phyloP scores from a whole-genome alignment of 306 rosid species.

The Prunus fruticosa region DNA sequence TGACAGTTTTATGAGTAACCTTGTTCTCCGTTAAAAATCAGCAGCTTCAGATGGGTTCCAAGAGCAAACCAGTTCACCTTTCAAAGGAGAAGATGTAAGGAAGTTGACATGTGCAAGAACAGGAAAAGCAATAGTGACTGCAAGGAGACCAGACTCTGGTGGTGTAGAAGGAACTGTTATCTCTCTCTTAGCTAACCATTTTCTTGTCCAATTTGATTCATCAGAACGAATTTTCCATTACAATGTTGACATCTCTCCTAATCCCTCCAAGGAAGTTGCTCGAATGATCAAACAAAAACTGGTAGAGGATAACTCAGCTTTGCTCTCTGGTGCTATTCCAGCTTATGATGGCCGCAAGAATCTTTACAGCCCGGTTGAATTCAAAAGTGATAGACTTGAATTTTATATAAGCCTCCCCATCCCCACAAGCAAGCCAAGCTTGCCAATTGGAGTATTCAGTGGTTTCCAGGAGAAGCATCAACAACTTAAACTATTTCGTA shows the following conservation, averaged over 20 bases:
- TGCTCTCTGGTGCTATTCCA: constrained; percentile 73
- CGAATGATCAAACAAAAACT: constrained; percentile 77
- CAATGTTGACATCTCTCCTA: constrained; percentile 91
- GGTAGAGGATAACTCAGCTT: constrained; percentile 52
- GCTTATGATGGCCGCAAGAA: constrained; percentile 92
- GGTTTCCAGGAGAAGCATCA: constrained; percentile 45
- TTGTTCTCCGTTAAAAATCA: constrained; percentile 27
- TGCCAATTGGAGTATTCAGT: constrained; percentile 39
- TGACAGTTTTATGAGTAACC: constrained; percentile 13
- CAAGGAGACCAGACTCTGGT: constrained; percentile 89
- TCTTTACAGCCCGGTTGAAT: constrained; percentile 84
- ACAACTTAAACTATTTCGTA: constrained; percentile 59
- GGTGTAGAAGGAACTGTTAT: constrained; percentile 86
- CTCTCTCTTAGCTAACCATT: constrained; percentile 89
- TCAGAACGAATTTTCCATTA: constrained; percentile 74
- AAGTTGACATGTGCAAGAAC: constrained; percentile 38
- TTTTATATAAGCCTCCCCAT: constrained; percentile 76
- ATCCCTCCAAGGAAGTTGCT: constrained; percentile 82
- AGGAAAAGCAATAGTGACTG: constrained; percentile 57
- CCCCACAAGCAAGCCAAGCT: constrained; percentile 38
- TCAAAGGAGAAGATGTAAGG: constrained; percentile 48
- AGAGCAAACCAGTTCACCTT: constrained; percentile 39
- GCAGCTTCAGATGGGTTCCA: constrained; percentile 50
- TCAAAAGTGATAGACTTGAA: constrained; percentile 79
- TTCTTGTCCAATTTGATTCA: constrained; percentile 73